Evolutionary conservation across 2,329 filamentous ascomycete genomes (phyloP).

Genomic region (Claviceps maximensis): DNA sequence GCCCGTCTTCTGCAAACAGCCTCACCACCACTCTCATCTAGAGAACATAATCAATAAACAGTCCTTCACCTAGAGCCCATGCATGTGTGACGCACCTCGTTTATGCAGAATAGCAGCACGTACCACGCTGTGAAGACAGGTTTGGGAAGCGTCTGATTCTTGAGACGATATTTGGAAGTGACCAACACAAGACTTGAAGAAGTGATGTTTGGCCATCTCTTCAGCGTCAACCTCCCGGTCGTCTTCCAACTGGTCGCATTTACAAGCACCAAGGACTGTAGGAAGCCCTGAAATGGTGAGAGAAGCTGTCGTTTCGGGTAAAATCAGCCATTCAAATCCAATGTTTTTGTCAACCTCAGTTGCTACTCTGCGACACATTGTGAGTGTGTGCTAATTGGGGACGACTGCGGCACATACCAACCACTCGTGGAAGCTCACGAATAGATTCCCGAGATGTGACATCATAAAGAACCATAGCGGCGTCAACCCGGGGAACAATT

Average conservation of each 20-base stretch:
- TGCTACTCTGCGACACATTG: neutral
- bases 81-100: constrained; percentile 45
- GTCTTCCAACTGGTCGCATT: constrained; percentile 67
- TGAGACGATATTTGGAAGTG: constrained; percentile 61
- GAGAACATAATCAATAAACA: neutral
- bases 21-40: constrained; percentile 29
- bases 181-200: constrained; percentile 56
- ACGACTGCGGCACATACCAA: constrained; percentile 41
- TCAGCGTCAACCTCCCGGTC: constrained; percentile 59
- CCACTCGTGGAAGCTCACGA: constrained; percentile 56
- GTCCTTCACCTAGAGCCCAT: neutral
- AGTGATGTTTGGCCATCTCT: constrained; percentile 45
- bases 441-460: constrained; percentile 67
- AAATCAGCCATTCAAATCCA: neutral
- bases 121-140: constrained; percentile 64
- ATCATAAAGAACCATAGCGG: constrained; percentile 77
- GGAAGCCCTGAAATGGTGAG: constrained; percentile 61
- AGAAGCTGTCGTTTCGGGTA: constrained; percentile 40
- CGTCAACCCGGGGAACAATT: constrained; percentile 64
- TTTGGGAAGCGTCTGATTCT: constrained; percentile 57
- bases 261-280: constrained; percentile 72
- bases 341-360: neutral
- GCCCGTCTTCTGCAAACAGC: constrained; percentile 38
- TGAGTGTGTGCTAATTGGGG: neutral
- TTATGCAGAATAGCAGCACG: constrained; percentile 54